These are phyloP conservation scores for Fusarium foetens DNA, from an alignment of 2,329 filamentous ascomycete genomes.

Conservation along the genomic window DNA sequence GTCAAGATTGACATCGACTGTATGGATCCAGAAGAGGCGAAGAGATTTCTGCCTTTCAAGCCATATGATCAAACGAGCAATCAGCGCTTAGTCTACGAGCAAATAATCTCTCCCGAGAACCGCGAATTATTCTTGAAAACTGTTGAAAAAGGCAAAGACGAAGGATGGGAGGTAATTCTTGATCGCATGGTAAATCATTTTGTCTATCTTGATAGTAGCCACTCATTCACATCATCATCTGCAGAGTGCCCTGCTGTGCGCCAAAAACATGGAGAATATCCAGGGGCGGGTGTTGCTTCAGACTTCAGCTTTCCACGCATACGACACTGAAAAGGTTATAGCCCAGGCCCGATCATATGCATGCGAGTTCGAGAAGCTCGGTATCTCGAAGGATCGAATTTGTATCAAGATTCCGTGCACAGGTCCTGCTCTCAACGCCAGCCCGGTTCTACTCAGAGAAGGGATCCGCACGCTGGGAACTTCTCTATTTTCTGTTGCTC, in stretches of 20 bases:
- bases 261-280: slow-evolving; percentile 2
- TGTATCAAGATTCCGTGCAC: slow-evolving; percentile 12
- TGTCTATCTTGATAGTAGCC: accelerated
- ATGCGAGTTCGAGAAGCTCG: neutral
- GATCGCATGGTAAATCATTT: neutral
- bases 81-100: slow-evolving; percentile 12
- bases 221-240: neutral
- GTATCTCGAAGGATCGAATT: neutral
- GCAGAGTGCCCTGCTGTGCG: slow-evolving; percentile 3
- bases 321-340: neutral
- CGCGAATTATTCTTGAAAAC: neutral
- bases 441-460: neutral
- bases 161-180: slow-evolving; percentile 4
- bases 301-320: slow-evolving; percentile 1
- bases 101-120: slow-evolving; percentile 13
- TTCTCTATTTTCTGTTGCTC: slow-evolving; percentile 4
- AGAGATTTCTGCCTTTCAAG: neutral
- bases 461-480: slow-evolving; percentile 8
- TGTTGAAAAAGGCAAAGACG: neutral
- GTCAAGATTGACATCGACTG: slow-evolving; percentile 10
- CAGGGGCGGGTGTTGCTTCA: neutral
- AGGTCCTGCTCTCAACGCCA: slow-evolving; percentile 8
- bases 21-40: slow-evolving; percentile 7
- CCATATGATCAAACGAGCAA: slow-evolving; percentile 19
- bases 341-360: neutral